Evolutionary conservation across 2,329 filamentous ascomycete species (phyloP), one percentile per base, ranked within the genome.

Genomic region (Onygenales sp.): DNA sequence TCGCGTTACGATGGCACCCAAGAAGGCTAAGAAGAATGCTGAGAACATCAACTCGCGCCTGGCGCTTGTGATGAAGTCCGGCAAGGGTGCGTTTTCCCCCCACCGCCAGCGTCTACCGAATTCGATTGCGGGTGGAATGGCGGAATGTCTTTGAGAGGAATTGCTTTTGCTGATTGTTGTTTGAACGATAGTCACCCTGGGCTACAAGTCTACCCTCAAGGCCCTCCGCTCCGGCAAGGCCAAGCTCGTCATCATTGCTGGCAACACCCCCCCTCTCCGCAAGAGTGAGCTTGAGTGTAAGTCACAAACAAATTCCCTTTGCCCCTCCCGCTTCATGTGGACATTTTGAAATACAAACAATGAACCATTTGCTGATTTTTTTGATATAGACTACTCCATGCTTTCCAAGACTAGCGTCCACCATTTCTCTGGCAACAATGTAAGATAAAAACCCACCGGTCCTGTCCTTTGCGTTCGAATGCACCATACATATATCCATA

Each of bases 401-500:
- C 77, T 95, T 69, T 85, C 85, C 74, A 95, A 97, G 85, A 89
- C 86, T 68, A 85, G 87, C 62, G 92, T 97, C 69, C 92, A 97
- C 83, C 93, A 98, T 83, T 97, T 96, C 80, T 82, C 82, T 66
- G 93, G 93, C 70, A 95, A 94, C 86, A 97, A 97, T 84, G 92
- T 97, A 86, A 86, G 92, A 89, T 47, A 42, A 39, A 39, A 38
- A n/a, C 45, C 17, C 46, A 49, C 45, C 32, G 11, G 50, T 47
- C 43, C 51, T 42, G 17, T 33, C 51, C 51, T n/a, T 35, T 9
- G 7, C 32, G 10, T 4, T 50, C 4, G n/a, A 17, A 13, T n/a
- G 1, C 21, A 27, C 21, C 21, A 27, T 27, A 27, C 5, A 27
- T 27, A 27, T 27, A 27, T 27, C 21, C 21, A 27, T 27, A 27